Evolutionary conservation across 2,329 filamentous ascomycete genomes (phyloP).

Genomic region (Microcera coccophila): DNA sequence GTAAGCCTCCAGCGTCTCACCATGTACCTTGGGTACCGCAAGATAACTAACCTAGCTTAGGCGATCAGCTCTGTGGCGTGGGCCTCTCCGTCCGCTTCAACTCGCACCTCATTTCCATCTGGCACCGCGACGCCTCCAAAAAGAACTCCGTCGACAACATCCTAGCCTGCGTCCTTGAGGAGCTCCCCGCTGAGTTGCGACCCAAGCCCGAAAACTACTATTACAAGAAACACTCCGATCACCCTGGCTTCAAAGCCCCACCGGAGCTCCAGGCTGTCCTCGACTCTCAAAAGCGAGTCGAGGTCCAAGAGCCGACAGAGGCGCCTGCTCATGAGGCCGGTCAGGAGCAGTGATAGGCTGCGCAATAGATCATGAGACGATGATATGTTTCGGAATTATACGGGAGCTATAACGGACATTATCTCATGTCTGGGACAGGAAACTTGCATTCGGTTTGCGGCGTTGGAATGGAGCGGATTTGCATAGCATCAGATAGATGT

Average conservation of each 20-base stretch:
- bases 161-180: conserved; percentile 66
- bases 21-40: neutral
- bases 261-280: conserved; percentile 55
- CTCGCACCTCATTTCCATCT: conserved; percentile 81
- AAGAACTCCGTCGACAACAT: conserved; percentile 73
- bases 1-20: conserved; percentile 41
- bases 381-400: neutral
- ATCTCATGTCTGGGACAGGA: neutral
- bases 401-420: neutral
- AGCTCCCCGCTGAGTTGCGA: conserved; percentile 67
- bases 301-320: conserved; percentile 36
- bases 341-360: conserved; percentile 18
- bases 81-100: conserved; percentile 86
- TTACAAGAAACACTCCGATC: conserved; percentile 88
- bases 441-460: neutral
- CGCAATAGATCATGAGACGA: conserved; percentile 19
- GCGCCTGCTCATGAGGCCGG: conserved; percentile 18
- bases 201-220: conserved; percentile 70
- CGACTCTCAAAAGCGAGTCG: conserved; percentile 52
- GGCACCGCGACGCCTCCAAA: conserved; percentile 86
- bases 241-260: conserved; percentile 72
- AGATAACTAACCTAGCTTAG: conserved; percentile 38
- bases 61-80: conserved; percentile 84
- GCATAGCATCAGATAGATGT: neutral
- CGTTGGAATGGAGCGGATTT: conserved; percentile 6